Evolutionary conservation across 805 yeast species (phyloP), one percentile per base, ranked within the genome.

Genomic region (Yarrowia sp.): DNA sequence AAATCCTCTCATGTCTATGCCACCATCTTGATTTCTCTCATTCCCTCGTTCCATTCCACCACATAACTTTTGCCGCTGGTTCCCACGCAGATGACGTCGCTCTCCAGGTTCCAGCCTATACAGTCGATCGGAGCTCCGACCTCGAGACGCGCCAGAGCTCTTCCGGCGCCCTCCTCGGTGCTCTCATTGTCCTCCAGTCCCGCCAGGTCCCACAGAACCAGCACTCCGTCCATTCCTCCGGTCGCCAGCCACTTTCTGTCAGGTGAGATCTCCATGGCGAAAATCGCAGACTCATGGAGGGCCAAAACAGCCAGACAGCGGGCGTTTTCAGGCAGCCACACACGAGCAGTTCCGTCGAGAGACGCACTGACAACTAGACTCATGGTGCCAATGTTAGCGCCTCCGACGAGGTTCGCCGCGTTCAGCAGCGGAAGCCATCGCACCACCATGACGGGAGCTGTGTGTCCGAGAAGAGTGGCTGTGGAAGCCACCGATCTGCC

Each of bases 341-440:
- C 71, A 69, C 88, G 82, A 1, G 88, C 78, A 0, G 88, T 79
- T 0, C 95, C 91, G 71, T 92, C 96, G 76, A 90, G 78, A 0
- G 95, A 87, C 2, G 87, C 81, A 53, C 87, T 83, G 43, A 88
- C 73, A 7, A 87, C 70, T 13, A 71, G 49, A 8, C 72, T 67
- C 66, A 38, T 69, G 34, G 66, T 46, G 30, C 50, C 64, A 6
- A 58, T 58, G 33, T 58, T 43, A 2, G 64, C 20, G 0, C 64
- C 47, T 40, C 47, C 49, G 4, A 58, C 44, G 12, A 43, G 39
- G 8, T 44, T 66, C 36, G 68, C 55, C 10, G 68, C 53, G 12
- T 20, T 38, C 15, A 64, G 50, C 10, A 52, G n/a, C 8, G 74
- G 69, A n/a, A 72, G 50, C 75, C 75, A 73, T 19, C 61, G 60